Evolutionary conservation across 208 protist species (phyloP).

Genomic region (Leishmania martiniquensis): DNA sequence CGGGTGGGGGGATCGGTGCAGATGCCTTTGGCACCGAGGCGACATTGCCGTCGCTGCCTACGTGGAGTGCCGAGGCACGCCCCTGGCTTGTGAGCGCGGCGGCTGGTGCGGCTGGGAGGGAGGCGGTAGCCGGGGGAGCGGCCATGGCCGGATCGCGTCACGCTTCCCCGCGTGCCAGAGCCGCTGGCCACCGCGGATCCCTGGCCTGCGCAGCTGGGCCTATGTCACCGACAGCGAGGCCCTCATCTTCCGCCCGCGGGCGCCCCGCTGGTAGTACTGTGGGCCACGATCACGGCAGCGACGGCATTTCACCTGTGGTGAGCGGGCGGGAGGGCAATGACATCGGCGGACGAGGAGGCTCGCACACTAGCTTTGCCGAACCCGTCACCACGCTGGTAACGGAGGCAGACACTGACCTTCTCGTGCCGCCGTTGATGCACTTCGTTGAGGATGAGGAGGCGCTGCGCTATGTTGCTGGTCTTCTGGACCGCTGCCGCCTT

Average conservation of each 20-base stretch:
- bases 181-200: neutral
- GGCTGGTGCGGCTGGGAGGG: neutral
- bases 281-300: neutral
- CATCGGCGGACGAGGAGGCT: neutral
- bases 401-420: conserved; percentile 29
- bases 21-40: neutral
- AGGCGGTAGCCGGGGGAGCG: neutral
- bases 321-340: neutral
- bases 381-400: conserved; percentile 19
- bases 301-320: neutral
- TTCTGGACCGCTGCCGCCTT: conserved; percentile 12
- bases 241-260: neutral
- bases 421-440: conserved; percentile 28
- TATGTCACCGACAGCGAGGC: conserved; percentile 1
- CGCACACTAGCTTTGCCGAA: neutral
- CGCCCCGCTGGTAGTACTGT: neutral
- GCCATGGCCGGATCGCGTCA: neutral
- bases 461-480: conserved; percentile 12
- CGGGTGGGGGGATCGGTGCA: neutral
- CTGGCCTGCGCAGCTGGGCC: neutral
- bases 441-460: conserved; percentile 25
- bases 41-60: neutral
- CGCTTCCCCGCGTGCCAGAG: neutral
- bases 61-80: conserved; percentile 1
- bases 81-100: conserved; percentile 1